Evolutionary conservation across 352 stramenopile species (phyloP).

Genomic region (Phytophthora ohioensis): DNA sequence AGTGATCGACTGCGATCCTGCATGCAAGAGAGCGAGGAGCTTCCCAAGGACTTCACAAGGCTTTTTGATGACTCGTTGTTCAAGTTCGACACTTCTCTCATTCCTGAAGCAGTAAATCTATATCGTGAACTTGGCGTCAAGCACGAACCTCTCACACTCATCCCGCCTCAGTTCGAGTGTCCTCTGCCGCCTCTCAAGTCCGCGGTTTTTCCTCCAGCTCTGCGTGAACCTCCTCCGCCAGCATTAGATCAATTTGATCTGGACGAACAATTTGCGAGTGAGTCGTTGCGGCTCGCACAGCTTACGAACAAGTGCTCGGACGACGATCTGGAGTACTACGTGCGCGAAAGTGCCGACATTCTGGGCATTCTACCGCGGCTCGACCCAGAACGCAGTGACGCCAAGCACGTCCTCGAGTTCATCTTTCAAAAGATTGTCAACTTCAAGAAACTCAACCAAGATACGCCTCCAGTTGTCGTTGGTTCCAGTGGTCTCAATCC

Average conservation of each 20-base stretch:
- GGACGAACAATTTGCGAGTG: constrained; percentile 96
- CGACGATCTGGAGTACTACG: constrained; percentile 95
- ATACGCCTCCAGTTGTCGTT: constrained; percentile 42
- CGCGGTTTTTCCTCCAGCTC: constrained; percentile 93
- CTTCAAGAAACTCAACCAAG: constrained; percentile 94
- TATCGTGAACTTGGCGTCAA: constrained; percentile 94
- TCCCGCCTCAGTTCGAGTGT: constrained; percentile 95
- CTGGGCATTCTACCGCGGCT: constrained; percentile 88
- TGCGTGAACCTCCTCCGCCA: constrained; percentile 91
- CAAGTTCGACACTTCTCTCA: constrained; percentile 95
- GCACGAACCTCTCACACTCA: constrained; percentile 95
- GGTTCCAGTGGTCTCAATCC: constrained; percentile 20
- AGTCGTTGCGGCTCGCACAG: constrained; percentile 92
- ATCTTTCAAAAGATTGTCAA: constrained; percentile 94
- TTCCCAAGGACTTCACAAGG: constrained; percentile 95
- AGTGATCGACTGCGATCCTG: constrained; percentile 93
- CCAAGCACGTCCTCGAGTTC: constrained; percentile 93
- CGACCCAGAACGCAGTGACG: constrained; percentile 74
- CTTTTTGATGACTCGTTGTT: constrained; percentile 96
- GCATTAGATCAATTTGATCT: constrained; percentile 97
- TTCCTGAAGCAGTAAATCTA: constrained; percentile 93
- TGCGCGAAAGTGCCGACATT: constrained; percentile 94
- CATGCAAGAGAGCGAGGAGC: constrained; percentile 94
- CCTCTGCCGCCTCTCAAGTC: constrained; percentile 93
- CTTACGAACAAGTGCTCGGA: constrained; percentile 97